Base-by-base conservation (phyloP, 768 basidiomycete genomes). In the Kwoniella newhampshirensis region DNA sequence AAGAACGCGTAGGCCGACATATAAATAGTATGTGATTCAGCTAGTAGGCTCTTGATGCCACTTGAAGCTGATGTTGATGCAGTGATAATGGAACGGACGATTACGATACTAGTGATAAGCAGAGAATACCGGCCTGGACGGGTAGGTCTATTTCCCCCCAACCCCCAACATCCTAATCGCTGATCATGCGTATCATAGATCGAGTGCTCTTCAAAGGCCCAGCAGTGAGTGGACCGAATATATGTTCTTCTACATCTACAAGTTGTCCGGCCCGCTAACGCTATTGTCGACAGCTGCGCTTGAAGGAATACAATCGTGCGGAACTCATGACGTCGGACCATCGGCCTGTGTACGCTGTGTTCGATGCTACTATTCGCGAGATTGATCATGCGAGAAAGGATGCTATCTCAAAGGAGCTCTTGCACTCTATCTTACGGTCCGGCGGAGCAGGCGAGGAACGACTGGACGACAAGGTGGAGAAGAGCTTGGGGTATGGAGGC, bases 61-160 rank as follows among this genome's bases (percentile, higher is more conserved):
- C n/a, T 9, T 12, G 30, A 6, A 20, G 27, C 61, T 68, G 48
- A 63, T 48, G 2, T n/a, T 13, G 18, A 15, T 8, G 39, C 36
- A 77, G 75, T 58, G 78, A 78, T 58, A 75, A 75, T 45, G 77
- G 77, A 1, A 75, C 91, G 8, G 87, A 96, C 60, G 81, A 81
- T 45, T 99, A 97, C 73, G 96, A 99, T 75, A 88, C 90, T 13
- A 89, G 90, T 71, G 96, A 98, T 77, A 99, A 98, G 79, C 84
- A 86, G 82, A 84, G 96, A 23, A 87, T 96, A 70, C 96, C 96
- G 4, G 91, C 94, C 17, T 98, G 93, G 93, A 98, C 94, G 67
- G 91, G 91, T 91, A 54, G 57, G 82, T 62, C 36, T n/a, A 26
- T 15, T 32, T 54, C 26, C 30, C 27, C 6, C 32, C 6, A 32